These are phyloP conservation scores for Kuraishia borneana DNA, from an alignment of 805 yeast species.

Conservation along the genomic window DNA sequence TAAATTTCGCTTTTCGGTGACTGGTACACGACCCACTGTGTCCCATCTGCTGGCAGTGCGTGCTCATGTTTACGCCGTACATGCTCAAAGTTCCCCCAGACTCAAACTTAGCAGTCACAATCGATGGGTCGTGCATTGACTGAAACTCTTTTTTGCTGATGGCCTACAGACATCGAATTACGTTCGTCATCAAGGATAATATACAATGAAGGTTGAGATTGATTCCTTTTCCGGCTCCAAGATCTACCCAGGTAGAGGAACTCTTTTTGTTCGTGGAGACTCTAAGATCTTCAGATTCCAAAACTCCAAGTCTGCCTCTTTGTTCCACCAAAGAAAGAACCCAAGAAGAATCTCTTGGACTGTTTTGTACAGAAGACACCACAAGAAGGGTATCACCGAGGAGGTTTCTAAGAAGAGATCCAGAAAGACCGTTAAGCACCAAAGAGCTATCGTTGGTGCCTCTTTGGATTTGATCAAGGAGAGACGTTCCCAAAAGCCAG, in stretches of 20 bases:
- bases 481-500: slow-evolving; percentile 93
- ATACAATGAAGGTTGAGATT: slow-evolving; percentile 95
- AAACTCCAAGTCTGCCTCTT: slow-evolving; percentile 93
- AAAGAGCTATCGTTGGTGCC: slow-evolving; percentile 99
- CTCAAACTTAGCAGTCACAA: too few relatives aligned
- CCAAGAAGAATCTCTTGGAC: slow-evolving; percentile 99
- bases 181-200: too few relatives aligned
- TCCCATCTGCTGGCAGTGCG: too few relatives aligned
- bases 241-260: slow-evolving; percentile 99
- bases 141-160: too few relatives aligned
- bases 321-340: slow-evolving; percentile 99
- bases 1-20: too few relatives aligned
- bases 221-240: slow-evolving; percentile 99
- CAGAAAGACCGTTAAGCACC: slow-evolving; percentile 96
- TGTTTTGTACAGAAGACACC: slow-evolving; percentile 98
- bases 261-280: slow-evolving; percentile 98
- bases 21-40: too few relatives aligned
- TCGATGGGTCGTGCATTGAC: too few relatives aligned
- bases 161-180: too few relatives aligned
- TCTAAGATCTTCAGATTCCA: slow-evolving; percentile 99
- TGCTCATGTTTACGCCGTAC: too few relatives aligned
- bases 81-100: too few relatives aligned
- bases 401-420: slow-evolving; percentile 95
- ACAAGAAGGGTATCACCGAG: slow-evolving; percentile 99
- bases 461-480: slow-evolving; percentile 96